Evolutionary conservation across 148 eudicot species (phyloP), one percentile per base, ranked within the genome.

Genomic region (Drosera capensis): DNA sequence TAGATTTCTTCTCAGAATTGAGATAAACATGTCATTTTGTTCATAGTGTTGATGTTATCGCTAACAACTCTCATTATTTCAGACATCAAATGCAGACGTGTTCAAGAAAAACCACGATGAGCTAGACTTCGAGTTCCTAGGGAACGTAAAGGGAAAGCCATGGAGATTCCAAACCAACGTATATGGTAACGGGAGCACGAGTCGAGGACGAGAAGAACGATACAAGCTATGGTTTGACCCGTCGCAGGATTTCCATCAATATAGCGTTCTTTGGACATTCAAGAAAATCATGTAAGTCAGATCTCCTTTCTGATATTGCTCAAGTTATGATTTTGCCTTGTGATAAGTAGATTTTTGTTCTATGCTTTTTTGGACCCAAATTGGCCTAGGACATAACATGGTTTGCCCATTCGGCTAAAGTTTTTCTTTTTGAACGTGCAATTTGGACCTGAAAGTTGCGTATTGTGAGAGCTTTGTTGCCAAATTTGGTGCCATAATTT

Each of bases 151-250:
- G 6, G 85, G 85, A 5, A 68, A 67, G 48, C 85, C 85, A 39
- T 81, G 92, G 85, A 63, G 85, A 49, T 81, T 81, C 20, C 92
- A 81, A 39, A 81, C 85, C 1, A 81, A 81, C 25, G 44, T 81
- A 65, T 81, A 81, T 8, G 92, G 92, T 0, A 81, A 77, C 36
- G 92, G 92, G 1, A 81, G 92, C 60, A 71, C 81, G 0, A 64
- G 40, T 31, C 78, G 85, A 0, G 92, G 92, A 3, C 64, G 92
- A 25, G 92, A 81, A 40, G 92, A 81, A 54, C 55, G 92, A 49
- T 81, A 81, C 49, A 54, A 62, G 11, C 45, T 81, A 5, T 81
- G 92, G 92, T 81, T 77, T 43, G 92, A 81, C 42, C 92, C 92
- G 0, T 59, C 80, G 7, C 52, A 71, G 40, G 77, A 71, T 23